A percentile compares a stretch with the other conserved stretches of the same genome.
phyloP scores from a whole-genome alignment of 345 rosid genomes.

The Aquilaria sinensis region DNA sequence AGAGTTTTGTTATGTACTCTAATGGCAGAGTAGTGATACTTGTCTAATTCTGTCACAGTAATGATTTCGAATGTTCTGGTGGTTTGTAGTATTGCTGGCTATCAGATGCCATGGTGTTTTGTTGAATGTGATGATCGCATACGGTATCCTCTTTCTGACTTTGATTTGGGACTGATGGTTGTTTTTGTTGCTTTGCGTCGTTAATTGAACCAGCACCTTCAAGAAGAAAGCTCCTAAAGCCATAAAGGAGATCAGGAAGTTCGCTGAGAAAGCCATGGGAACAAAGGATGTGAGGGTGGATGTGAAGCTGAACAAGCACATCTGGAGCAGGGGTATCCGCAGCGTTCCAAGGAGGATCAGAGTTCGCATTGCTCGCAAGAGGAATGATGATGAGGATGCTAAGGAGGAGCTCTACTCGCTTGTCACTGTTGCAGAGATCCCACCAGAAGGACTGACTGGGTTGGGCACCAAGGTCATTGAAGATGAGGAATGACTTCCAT shows the following conservation, averaged over 20 bases:
- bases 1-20: no score
- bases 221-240: conserved; percentile 76
- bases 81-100: no score
- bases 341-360: conserved; percentile 61
- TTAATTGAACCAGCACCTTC: conserved; percentile 36
- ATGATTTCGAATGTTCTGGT: no score
- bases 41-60: no score
- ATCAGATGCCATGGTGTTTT: no score
- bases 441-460: conserved; percentile 46
- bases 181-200: no score
- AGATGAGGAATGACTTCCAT: conserved; percentile 41
- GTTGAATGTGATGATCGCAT: no score
- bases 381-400: conserved; percentile 66
- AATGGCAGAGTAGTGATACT: no score
- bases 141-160: no score
- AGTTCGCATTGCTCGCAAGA: conserved; percentile 55
- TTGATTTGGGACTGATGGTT: no score
- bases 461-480: conserved; percentile 59
- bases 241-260: conserved; percentile 63
- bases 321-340: conserved; percentile 66
- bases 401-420: conserved; percentile 65
- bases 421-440: conserved; percentile 51
- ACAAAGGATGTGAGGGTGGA: conserved; percentile 43
- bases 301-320: conserved; percentile 56
- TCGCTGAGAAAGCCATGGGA: conserved; percentile 53